phyloP scores from a whole-genome alignment of 2,329 filamentous ascomycete species.

The Botrytis pseudocinerea region DNA sequence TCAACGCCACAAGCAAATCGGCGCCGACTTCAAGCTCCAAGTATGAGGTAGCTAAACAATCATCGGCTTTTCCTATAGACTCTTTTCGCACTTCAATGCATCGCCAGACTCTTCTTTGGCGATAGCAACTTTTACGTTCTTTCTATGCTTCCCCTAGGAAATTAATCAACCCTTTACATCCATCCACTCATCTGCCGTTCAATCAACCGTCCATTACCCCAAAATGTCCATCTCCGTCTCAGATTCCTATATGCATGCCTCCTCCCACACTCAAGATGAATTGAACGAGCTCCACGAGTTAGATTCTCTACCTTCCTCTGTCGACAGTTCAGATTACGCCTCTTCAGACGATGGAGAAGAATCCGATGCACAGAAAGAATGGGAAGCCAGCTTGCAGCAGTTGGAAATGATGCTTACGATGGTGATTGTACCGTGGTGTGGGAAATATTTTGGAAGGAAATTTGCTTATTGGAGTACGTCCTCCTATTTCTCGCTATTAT shows the following conservation, averaged over 20 bases:
- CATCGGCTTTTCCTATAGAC: not conserved
- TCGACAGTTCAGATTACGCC: conserved; percentile 50
- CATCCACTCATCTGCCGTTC: not conserved
- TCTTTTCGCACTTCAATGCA: conserved; percentile 17
- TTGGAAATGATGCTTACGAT: conserved; percentile 90
- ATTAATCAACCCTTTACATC: not conserved
- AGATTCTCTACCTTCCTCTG: conserved; percentile 61
- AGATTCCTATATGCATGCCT: conserved; percentile 37
- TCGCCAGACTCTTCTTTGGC: conserved; percentile 10
- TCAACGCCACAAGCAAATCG: not conserved
- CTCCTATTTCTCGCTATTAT: not conserved
- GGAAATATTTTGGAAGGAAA: conserved; percentile 92
- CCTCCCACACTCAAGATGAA: conserved; percentile 53
- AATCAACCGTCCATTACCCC: not conserved
- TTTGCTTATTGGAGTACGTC: conserved; percentile 93
- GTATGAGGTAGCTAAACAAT: not conserved
- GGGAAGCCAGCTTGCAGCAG: conserved; percentile 92
- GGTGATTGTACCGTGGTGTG: conserved; percentile 89
- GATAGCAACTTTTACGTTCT: conserved; percentile 12
- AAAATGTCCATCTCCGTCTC: conserved; percentile 28
- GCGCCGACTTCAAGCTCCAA: conserved; percentile 1
- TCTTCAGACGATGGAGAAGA: conserved; percentile 49
- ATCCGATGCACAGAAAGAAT: conserved; percentile 90
- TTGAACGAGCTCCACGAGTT: conserved; percentile 48
- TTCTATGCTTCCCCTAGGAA: conserved; percentile 1